These are phyloP conservation scores for Cyclotella choctawhatcheeana DNA, from an alignment of 108 stramenopile genomes.

Conservation along the genomic window DNA sequence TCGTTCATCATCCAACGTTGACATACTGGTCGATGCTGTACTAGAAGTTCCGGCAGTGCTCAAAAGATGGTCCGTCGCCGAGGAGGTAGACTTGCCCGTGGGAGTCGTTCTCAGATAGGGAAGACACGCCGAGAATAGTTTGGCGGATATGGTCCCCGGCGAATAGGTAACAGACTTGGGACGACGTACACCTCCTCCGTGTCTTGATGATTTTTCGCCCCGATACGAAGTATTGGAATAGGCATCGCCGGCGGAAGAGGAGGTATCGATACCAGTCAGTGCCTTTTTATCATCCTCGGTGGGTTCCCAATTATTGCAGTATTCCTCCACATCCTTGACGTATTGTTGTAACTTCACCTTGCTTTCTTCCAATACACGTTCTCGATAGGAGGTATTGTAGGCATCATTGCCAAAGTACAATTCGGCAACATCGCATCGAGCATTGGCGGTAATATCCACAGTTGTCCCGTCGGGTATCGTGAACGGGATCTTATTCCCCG, in stretches of 20 bases:
- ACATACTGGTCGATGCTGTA: background rate
- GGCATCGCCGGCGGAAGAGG: conserved; percentile 30
- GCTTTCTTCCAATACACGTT: conserved; percentile 46
- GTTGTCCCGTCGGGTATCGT: conserved; percentile 76
- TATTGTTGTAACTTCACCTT: conserved; percentile 23
- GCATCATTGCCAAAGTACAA: conserved; percentile 60
- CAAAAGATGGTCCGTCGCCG: background rate
- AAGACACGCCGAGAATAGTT: conserved; percentile 44
- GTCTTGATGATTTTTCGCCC: conserved; percentile 37
- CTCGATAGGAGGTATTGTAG: conserved; percentile 37
- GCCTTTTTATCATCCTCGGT: conserved; percentile 30
- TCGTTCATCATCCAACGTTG: conserved; percentile 7
- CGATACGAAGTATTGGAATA: conserved; percentile 45
- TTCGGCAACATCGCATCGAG: conserved; percentile 74
- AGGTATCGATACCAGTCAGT: background rate
- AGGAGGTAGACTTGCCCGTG: conserved; percentile 19
- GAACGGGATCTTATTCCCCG: conserved; percentile 64
- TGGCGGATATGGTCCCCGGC: conserved; percentile 32
- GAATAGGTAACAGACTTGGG: conserved; percentile 20
- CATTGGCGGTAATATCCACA: conserved; percentile 68
- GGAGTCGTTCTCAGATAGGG: conserved; percentile 42
- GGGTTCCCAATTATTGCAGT: conserved; percentile 21
- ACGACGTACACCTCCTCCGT: conserved; percentile 11
- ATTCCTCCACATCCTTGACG: conserved; percentile 28
- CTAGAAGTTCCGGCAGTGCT: background rate